Conservation (phyloP, 306 rosid species). For the Vigna hirtella region DNA sequence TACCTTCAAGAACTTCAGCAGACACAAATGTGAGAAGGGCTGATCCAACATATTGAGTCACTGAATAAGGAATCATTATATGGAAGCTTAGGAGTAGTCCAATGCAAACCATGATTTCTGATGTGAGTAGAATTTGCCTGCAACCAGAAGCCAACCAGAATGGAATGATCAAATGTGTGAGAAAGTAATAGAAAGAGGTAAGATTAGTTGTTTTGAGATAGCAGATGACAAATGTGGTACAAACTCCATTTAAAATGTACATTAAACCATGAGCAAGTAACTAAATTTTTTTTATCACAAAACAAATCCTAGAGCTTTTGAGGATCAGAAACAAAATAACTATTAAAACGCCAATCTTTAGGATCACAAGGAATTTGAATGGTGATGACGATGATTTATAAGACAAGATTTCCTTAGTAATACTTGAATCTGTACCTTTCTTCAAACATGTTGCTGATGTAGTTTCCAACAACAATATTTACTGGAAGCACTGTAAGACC, state of each 20-base stretch:
- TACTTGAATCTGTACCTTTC: constrained; percentile 69
- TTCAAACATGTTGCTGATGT: constrained; percentile 91
- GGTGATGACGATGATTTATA: neutral
- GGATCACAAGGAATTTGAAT: neutral
- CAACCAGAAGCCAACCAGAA: constrained; percentile 42
- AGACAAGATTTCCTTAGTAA: neutral
- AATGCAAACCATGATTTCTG: constrained; percentile 80
- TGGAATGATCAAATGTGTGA: constrained; percentile 8
- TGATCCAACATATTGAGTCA: constrained; percentile 83
- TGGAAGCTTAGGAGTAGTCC: constrained; percentile 85
- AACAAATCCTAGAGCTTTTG: neutral
- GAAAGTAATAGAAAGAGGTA: constrained; percentile 8
- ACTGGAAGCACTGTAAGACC: constrained; percentile 97
- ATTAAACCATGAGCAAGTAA: neutral
- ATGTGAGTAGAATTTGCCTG: constrained; percentile 83
- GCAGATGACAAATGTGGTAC: neutral
- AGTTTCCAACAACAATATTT: constrained; percentile 80
- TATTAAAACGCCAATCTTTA: neutral
- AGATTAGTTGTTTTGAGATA: constrained; percentile 7
- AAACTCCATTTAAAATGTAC: neutral
- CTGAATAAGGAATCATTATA: constrained; percentile 62
- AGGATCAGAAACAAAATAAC: neutral
- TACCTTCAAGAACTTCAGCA: constrained; percentile 94
- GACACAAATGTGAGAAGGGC: constrained; percentile 82
- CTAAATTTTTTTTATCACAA: constrained; percentile 2